Evolutionary conservation across 2,329 filamentous ascomycete species (phyloP), one percentile per base, ranked within the genome.

Genomic region (Penicillium sumatraense): DNA sequence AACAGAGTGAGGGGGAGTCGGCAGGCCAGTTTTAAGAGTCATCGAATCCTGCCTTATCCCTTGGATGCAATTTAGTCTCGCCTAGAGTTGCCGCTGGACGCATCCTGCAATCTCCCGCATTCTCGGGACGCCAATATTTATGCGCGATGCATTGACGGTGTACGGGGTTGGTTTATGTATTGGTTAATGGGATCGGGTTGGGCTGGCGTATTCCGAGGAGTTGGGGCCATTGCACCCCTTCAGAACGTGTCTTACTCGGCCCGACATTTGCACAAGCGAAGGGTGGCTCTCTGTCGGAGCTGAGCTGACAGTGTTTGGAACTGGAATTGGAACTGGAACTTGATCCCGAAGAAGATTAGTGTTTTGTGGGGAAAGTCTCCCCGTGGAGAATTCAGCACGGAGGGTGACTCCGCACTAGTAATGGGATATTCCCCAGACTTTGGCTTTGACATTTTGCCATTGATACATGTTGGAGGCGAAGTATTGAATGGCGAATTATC

Each of bases 361-460:
- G 42, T 31, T 47, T 56, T 61, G 56, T 63, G 62, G 60, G 62
- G 60, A 51, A 59, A 47, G 49, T 26, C 21, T 10, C 42, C 42
- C 61, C 60, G 62, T 63, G 59, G 51, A 57, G 49, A 21, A 64
- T 63, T 29, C 53, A 57, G 41, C 54, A 63, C 62, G 62, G 62
- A 61, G 58, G 14, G 20, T 29, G 16, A 27, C 60, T 61, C 62
- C 62, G 62, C 47, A 36, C 49, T 49, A 44, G 45, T 46, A 53
- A 50, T 49, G 41, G 53, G 16, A 13, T 20, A 2, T 14, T 46
- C 26, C 21, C 24, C 31, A 27, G 36, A 24, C 33, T 38, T 49
- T 45, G 50, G 40, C 21, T 16, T 16, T 45, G 50, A 35, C 21
- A 11, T 16, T 14, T 42, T 36, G 42, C n/a, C 27, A 27, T 26